Conservation (phyloP, 2,329 filamentous ascomycete genomes). For the Blastomyces percursus region DNA sequence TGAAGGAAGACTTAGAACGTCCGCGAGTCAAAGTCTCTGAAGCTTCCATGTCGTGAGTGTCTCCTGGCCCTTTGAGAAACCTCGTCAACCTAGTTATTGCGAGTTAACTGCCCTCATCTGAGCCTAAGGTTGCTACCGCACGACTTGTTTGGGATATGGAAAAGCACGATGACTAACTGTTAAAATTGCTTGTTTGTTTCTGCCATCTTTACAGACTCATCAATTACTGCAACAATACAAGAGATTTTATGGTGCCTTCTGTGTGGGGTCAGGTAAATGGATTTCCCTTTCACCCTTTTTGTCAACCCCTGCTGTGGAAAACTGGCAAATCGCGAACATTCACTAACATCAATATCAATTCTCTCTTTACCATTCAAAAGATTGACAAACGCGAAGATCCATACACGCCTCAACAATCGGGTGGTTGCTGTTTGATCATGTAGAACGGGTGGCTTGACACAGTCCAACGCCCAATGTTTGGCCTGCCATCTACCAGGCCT, state of each 20-base stretch:
- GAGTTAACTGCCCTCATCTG: background rate
- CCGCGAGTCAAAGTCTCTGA: conserved; percentile 93
- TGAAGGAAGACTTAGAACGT: conserved; percentile 91
- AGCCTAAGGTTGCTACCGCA: background rate
- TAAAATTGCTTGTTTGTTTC: conserved; percentile 4
- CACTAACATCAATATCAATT: conserved; percentile 12
- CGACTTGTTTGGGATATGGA: background rate
- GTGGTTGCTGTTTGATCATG: conserved; percentile 93
- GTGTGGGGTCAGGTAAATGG: conserved; percentile 69
- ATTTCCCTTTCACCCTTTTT: conserved; percentile 7
- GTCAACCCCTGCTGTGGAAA: background rate
- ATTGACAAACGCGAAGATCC: conserved; percentile 94
- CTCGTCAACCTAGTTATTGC: background rate
- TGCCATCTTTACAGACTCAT: conserved; percentile 58
- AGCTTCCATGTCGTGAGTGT: conserved; percentile 67
- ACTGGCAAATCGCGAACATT: background rate
- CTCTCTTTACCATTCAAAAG: conserved; percentile 26
- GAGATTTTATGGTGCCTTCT: conserved; percentile 97
- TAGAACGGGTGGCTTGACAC: conserved; percentile 36
- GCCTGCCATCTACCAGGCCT: background rate
- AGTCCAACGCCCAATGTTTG: background rate
- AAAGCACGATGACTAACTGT: background rate
- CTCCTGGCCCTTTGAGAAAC: conserved; percentile 1
- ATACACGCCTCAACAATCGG: conserved; percentile 90
- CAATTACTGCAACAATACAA: conserved; percentile 93